Conservation (phyloP, 2,329 filamentous ascomycete species). For the Ceratocystis albifundus region DNA sequence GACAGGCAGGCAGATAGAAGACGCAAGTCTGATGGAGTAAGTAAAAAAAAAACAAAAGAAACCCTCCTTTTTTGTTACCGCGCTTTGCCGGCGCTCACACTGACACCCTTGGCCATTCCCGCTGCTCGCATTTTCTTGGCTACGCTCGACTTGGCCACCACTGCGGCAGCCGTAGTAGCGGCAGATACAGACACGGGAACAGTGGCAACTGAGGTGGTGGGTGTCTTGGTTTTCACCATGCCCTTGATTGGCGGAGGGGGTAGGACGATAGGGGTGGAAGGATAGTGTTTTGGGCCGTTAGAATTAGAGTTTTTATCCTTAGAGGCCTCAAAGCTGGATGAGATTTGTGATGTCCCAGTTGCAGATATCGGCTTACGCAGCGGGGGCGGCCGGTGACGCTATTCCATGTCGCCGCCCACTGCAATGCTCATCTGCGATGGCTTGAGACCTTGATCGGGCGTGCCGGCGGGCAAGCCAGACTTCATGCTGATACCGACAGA, state of each 20-base stretch:
- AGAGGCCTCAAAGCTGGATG: neutral
- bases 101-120: neutral
- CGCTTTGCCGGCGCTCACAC: neutral
- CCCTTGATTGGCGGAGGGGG: neutral
- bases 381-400: slow-evolving; percentile 16
- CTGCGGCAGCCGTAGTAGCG: neutral
- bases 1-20: neutral
- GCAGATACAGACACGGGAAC: neutral
- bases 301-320: too few species aligned
- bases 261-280: neutral
- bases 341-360: neutral
- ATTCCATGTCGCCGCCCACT: slow-evolving; percentile 23
- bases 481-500: slow-evolving; percentile 19
- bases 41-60: too few species aligned
- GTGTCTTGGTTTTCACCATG: neutral
- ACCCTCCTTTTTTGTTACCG: neutral
- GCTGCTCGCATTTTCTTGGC: neutral
- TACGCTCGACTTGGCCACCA: neutral
- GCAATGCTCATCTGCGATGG: slow-evolving; percentile 22
- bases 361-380: slow-evolving; percentile 7
- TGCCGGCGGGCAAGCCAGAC: slow-evolving; percentile 15
- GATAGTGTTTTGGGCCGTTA: neutral
- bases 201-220: too few species aligned
- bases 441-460: slow-evolving; percentile 16
- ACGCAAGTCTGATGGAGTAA: too few species aligned